These are phyloP conservation scores for Hymenotorrendiella dingleyae DNA, from an alignment of 2,329 filamentous ascomycete species.

Conservation along the genomic window DNA sequence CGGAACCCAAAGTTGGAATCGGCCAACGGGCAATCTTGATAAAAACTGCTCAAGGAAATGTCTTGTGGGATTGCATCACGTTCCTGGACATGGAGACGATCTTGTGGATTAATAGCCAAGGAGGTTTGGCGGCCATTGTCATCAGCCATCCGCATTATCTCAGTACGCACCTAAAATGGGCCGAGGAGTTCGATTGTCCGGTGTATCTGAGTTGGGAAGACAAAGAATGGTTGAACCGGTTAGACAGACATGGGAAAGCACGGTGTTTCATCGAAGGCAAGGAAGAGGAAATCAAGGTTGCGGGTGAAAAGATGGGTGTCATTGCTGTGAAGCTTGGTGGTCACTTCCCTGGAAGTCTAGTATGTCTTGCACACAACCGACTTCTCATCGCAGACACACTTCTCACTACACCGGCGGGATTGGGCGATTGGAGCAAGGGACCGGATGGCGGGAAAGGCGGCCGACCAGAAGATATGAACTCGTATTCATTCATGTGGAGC, in stretches of 20 bases:
- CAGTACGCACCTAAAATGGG: constrained; percentile 71
- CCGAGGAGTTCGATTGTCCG: constrained; percentile 58
- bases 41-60: constrained; percentile 58
- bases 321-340: constrained; percentile 66
- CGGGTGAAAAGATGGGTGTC: constrained; percentile 39
- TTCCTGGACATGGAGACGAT: constrained; percentile 62
- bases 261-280: constrained; percentile 41
- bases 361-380: constrained; percentile 54
- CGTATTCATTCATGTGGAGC: constrained; percentile 70
- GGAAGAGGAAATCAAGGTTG: constrained; percentile 36
- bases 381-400: constrained; percentile 76
- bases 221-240: constrained; percentile 52
- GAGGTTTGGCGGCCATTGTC: constrained; percentile 65
- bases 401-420: constrained; percentile 58
- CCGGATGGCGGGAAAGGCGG: constrained; percentile 34
- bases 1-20: constrained; percentile 60
- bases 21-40: constrained; percentile 70
- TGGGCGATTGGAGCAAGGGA: constrained; percentile 43
- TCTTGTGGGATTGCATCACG: constrained; percentile 75
- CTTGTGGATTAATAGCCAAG: constrained; percentile 48
- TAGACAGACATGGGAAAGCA: constrained; percentile 34
- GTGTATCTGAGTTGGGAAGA: constrained; percentile 66
- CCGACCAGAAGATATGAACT: constrained; percentile 41
- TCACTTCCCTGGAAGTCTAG: constrained; percentile 71
- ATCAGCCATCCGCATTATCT: constrained; percentile 83